Base-by-base conservation (phyloP, 2,329 filamentous ascomycete genomes). In the Fusarium anguioides region DNA sequence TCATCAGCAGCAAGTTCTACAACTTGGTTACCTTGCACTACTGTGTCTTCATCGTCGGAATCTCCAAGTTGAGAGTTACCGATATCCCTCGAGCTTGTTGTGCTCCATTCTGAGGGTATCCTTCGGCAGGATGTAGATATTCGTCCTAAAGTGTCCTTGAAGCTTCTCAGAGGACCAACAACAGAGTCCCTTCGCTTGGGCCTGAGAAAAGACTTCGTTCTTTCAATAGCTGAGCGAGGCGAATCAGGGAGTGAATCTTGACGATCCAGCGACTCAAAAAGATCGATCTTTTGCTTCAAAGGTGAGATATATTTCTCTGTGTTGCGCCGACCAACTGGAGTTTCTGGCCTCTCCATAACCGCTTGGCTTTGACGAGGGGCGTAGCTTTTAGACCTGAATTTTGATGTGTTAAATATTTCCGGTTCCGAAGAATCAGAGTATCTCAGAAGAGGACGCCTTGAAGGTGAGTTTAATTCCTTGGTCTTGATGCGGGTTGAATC, bases 221-320 rank as follows among this genome's bases (percentile, higher is more conserved):
- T 17, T 15, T 8, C 20, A 23, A 17, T 14, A 8, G 14, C 14
- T 10, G 37, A 11, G 12, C 4, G 21, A 0, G 26, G 23, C 31
- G 33, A 17, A 11, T 40, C 17, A 11, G 18, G 4, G 12, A 37
- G 6, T 18, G 49, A 24, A 8, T 35, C 45, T 10, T 57, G 58
- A 8, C 27, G 57, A 21, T 64, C 68, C 33, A 78, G 50, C 17
- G 70, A 71, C 40, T 78, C 75, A 46, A 76, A 78, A 10, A 77
- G 57, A 5, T 68, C 64, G 21, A 78, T 77, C 36, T 68, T 75
- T n/a, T 77, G 69, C 42, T 68, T 73, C 41, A 74, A 40, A 7
- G 70, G 68, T 9, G 71, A 71, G n/a, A 46, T n/a, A 2, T 36
- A 21, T 24, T 65, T 63, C 33, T 62, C 45, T 4, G 54, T 59